Conservation (phyloP, 441 rosid species). For the Mallotus japonicus region DNA sequence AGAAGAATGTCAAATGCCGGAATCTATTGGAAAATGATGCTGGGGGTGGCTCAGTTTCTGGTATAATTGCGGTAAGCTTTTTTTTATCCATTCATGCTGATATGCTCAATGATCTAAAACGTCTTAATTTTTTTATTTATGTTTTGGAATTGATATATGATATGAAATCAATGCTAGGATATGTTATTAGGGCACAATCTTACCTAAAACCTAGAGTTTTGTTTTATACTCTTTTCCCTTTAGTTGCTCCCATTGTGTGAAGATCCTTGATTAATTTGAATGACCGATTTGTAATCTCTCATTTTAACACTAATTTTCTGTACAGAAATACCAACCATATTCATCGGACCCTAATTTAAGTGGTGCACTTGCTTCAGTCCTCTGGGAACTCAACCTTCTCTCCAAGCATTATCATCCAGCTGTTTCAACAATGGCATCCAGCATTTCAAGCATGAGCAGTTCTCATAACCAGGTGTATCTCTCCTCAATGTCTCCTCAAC, state of each 20-base stretch:
- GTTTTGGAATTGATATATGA: not conserved
- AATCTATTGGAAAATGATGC: conserved; percentile 93
- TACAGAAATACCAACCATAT: conserved; percentile 84
- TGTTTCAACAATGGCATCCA: conserved; percentile 54
- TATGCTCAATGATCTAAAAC: too few relatives aligned
- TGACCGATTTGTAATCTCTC: not conserved
- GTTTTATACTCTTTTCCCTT: not conserved
- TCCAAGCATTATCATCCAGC: conserved; percentile 79
- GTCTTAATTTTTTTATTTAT: too few relatives aligned
- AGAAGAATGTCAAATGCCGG: conserved; percentile 81
- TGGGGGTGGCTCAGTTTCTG: conserved; percentile 98
- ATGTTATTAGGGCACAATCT: not conserved
- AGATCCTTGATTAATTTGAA: too few relatives aligned
- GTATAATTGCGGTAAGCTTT: conserved; percentile 68
- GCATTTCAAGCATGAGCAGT: conserved; percentile 58
- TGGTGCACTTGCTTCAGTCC: conserved; percentile 89
- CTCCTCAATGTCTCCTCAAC: conserved; percentile 54
- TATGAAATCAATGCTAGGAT: not conserved
- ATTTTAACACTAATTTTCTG: not conserved
- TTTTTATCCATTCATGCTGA: not conserved
- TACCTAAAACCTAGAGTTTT: not conserved
- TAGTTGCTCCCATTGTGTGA: not conserved
- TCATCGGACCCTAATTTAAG: conserved; percentile 82
- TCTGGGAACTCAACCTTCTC: conserved; percentile 89
- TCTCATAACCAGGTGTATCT: conserved; percentile 60